Evolutionary conservation across 169 alveolate species (phyloP).

Genomic region (Eimeria acervulina): DNA sequence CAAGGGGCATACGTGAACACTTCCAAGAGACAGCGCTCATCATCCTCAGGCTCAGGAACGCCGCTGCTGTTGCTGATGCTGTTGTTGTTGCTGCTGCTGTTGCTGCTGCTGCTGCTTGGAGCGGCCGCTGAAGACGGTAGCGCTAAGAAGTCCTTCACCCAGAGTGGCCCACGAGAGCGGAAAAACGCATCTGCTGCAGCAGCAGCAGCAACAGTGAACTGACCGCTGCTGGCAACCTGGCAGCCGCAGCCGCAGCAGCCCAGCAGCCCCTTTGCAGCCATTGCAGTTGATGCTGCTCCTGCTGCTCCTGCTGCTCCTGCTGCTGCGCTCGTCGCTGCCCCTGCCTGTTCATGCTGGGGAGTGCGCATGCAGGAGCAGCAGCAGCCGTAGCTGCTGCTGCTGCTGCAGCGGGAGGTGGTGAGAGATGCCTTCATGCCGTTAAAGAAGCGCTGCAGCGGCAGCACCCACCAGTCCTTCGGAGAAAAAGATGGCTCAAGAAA

Average conservation of each 20-base stretch:
- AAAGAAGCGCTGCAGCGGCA: constrained; percentile 79
- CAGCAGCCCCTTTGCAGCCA: neutral
- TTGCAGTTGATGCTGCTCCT: neutral
- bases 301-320: neutral
- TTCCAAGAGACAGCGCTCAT: neutral
- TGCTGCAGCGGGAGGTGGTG: constrained; percentile 24
- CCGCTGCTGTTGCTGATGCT: neutral
- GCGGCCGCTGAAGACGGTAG: neutral
- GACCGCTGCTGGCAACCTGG: neutral
- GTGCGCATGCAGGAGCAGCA: neutral
- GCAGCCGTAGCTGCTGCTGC: constrained; percentile 37
- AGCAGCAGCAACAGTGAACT: neutral
- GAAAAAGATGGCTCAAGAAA: constrained; percentile 51
- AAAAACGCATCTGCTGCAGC: constrained; percentile 9
- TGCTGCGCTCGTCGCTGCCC: neutral
- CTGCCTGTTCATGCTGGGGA: neutral
- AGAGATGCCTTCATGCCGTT: constrained; percentile 44
- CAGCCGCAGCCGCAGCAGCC: constrained; percentile 69
- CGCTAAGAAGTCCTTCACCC: constrained; percentile 36
- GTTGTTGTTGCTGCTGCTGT: constrained; percentile 6
- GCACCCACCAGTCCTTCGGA: constrained; percentile 79
- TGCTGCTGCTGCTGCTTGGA: neutral
- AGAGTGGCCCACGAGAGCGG: constrained; percentile 10
- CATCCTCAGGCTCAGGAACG: neutral
- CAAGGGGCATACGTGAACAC: constrained; percentile 65